These are phyloP conservation scores for Colletotrichum viniferum DNA, from an alignment of 2,329 filamentous ascomycete genomes.

Conservation along the genomic window DNA sequence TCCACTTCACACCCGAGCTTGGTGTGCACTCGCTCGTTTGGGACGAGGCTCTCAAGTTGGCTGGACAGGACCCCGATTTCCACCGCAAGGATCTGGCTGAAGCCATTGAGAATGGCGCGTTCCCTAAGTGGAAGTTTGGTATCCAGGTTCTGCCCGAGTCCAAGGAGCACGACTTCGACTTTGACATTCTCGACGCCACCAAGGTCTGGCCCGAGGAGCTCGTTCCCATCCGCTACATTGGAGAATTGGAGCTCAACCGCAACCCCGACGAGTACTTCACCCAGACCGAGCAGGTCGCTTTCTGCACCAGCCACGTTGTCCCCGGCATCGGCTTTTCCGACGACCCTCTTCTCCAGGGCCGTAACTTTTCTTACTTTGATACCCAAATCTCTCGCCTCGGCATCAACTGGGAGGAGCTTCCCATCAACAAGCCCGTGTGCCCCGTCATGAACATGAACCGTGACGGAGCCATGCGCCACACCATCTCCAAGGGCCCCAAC, in stretches of 20 bases:
- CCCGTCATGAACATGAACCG: conserved; percentile 79
- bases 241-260: conserved; percentile 78
- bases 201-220: conserved; percentile 85
- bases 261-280: conserved; percentile 84
- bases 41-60: conserved; percentile 80
- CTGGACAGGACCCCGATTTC: conserved; percentile 79
- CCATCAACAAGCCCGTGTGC: conserved; percentile 77
- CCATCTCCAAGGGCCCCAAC: conserved; percentile 76
- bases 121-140: conserved; percentile 80
- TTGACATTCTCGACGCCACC: conserved; percentile 84
- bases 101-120: conserved; percentile 74
- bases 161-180: conserved; percentile 78
- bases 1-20: conserved; percentile 75
- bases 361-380: conserved; percentile 72
- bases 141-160: conserved; percentile 79
- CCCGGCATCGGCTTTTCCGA: conserved; percentile 80
- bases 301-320: conserved; percentile 80
- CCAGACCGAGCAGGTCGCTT: conserved; percentile 82
- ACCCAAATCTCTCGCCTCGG: conserved; percentile 75
- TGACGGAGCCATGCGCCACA: conserved; percentile 75
- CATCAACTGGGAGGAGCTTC: conserved; percentile 77
- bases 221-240: conserved; percentile 77
- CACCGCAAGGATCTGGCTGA: conserved; percentile 79
- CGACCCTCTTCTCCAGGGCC: conserved; percentile 75
- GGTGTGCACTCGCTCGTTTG: conserved; percentile 79